Conservation (phyloP, 495 filamentous ascomycete species). For the Trichocladium antarcticum region DNA sequence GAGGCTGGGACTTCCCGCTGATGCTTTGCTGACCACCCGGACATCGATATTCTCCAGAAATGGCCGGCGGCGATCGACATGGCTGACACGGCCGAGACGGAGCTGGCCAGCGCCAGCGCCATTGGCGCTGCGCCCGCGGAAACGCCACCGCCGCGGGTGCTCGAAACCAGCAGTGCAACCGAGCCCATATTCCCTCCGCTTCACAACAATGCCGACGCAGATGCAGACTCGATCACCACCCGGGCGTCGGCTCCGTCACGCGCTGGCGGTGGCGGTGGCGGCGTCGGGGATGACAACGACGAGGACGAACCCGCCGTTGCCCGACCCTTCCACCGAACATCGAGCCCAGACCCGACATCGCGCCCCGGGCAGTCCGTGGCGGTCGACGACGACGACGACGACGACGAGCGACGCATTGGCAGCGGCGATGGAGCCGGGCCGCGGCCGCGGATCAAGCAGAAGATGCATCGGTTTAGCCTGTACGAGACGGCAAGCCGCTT, state of each 20-base stretch:
- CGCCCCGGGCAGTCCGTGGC: conserved; percentile 14
- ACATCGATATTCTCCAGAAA: neutral
- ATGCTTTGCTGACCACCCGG: too few species aligned
- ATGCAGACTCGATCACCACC: conserved; percentile 19
- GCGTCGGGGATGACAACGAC: conserved; percentile 43
- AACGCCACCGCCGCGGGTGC: neutral
- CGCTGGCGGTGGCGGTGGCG: conserved; percentile 18
- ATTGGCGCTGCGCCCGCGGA: neutral
- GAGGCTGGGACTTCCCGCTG: neutral
- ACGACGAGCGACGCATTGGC: conserved; percentile 25
- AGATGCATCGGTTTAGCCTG: conserved; percentile 91
- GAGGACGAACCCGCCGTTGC: conserved; percentile 56
- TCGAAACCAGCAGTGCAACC: neutral
- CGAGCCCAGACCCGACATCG: conserved; percentile 41
- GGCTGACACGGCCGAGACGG: conserved; percentile 15
- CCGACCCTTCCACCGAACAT: conserved; percentile 51
- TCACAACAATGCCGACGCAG: conserved; percentile 34
- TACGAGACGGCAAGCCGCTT: conserved; percentile 90
- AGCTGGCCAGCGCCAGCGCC: conserved; percentile 11
- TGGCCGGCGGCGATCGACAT: neutral
- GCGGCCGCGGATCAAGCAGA: conserved; percentile 47
- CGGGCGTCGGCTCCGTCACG: conserved; percentile 13
- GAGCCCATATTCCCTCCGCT: conserved; percentile 32
- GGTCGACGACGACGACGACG: conserved; percentile 33
- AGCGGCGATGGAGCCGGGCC: conserved; percentile 1